Percentiles rank a stretch among this genome's conserved stretches.
Evolutionary conservation across 768 basidiomycete genomes (phyloP).

Genomic region (Paxillus involutus): DNA sequence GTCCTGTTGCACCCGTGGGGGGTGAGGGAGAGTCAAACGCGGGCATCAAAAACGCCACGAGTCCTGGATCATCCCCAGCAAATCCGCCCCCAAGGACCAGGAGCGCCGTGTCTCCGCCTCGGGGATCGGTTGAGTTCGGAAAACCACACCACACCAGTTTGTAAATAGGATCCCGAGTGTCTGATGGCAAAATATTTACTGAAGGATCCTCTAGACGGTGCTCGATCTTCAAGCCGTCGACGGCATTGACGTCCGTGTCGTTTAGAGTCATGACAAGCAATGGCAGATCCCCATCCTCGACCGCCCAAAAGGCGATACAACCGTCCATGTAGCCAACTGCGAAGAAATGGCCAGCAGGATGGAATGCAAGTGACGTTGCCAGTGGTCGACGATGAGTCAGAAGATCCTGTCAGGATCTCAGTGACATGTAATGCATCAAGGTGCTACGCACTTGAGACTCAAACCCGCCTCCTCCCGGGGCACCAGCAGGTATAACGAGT

Average conservation of each 20-base stretch:
- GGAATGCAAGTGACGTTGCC: conserved; percentile 71
- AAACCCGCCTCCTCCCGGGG: conserved; percentile 76
- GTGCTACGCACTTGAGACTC: conserved; percentile 44
- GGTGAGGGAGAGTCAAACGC: conserved; percentile 55
- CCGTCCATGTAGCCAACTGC: conserved; percentile 83
- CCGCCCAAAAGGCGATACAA: conserved; percentile 79
- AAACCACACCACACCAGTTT: conserved; percentile 85
- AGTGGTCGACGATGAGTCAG: conserved; percentile 65
- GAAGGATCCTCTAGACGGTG: conserved; percentile 17
- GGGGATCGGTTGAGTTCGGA: conserved; percentile 59
- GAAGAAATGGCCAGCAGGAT: conserved; percentile 76
- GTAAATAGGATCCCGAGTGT: conserved; percentile 72
- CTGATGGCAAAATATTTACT: conserved; percentile 4
- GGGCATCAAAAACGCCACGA: conserved; percentile 71
- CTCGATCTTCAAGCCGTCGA: conserved; percentile 51
- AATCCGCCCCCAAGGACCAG: conserved; percentile 76
- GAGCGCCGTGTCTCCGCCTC: conserved; percentile 72
- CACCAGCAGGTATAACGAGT: conserved; percentile 71
- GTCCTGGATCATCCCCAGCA: conserved; percentile 52
- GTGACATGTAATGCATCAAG: background rate
- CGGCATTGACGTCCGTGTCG: conserved; percentile 54
- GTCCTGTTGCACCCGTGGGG: conserved; percentile 31
- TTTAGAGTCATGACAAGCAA: conserved; percentile 70
- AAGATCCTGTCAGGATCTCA: conserved; percentile 46
- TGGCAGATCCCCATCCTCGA: conserved; percentile 75